These are phyloP conservation scores for Caryopteris hybrid DNA, from an alignment of 305 asterid genomes.

Conservation along the genomic window DNA sequence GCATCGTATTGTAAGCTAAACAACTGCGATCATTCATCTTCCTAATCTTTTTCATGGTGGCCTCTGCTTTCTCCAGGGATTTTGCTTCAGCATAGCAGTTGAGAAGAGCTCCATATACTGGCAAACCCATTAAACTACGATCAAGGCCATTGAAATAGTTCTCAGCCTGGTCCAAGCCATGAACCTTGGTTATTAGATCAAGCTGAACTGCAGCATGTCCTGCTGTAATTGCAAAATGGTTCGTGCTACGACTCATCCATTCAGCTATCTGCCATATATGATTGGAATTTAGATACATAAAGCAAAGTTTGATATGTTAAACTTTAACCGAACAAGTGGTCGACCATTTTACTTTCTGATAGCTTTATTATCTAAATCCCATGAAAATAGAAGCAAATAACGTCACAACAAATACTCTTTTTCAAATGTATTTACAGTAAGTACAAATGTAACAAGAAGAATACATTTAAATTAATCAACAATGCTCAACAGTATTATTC, in stretches of 20 bases:
- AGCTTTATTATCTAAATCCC: no score
- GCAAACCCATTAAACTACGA: not conserved
- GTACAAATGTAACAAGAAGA: no score
- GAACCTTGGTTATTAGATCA: constrained; percentile 30
- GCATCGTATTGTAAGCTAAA: constrained; percentile 28
- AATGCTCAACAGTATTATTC: no score
- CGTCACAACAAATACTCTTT: no score
- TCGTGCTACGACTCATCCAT: constrained; percentile 28
- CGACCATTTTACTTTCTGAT: not conserved
- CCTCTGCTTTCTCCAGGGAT: constrained; percentile 36
- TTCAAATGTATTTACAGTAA: no score
- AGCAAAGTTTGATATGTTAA: not conserved
- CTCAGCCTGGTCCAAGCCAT: constrained; percentile 26
- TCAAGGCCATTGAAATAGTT: constrained; percentile 25
- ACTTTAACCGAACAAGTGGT: no score
- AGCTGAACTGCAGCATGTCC: constrained; percentile 24
- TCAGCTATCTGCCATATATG: constrained; percentile 24
- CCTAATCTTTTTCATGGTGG: constrained; percentile 20
- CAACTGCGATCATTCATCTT: not conserved
- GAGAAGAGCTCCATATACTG: constrained; percentile 33
- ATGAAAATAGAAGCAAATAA: no score
- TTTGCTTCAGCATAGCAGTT: constrained; percentile 30
- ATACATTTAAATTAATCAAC: not conserved
- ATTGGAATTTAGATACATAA: not conserved
- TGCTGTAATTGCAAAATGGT: constrained; percentile 9